A percentile compares a stretch with the other conserved stretches of the same genome.
phyloP scores from a whole-genome alignment of 2,329 filamentous ascomycete genomes.

The Colletotrichum chrysophilum region DNA sequence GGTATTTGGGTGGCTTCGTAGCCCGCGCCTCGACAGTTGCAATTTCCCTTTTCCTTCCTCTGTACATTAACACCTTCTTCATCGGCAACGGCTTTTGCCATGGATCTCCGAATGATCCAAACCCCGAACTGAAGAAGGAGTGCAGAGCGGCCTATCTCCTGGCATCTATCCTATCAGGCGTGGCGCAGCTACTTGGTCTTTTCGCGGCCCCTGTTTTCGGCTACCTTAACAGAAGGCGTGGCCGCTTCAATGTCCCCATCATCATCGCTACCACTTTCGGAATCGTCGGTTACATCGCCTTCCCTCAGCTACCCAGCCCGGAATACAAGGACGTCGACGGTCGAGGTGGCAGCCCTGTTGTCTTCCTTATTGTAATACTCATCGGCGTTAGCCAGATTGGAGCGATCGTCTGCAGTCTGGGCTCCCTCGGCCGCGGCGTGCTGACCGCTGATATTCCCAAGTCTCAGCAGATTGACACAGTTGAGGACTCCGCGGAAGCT shows the following conservation, averaged over 20 bases:
- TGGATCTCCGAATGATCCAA: conserved; percentile 66
- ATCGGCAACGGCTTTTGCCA: conserved; percentile 81
- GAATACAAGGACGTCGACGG: conserved; percentile 70
- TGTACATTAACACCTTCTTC: conserved; percentile 92
- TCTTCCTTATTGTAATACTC: conserved; percentile 79
- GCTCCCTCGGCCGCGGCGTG: conserved; percentile 82
- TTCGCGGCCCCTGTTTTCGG: conserved; percentile 88
- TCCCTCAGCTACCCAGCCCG: conserved; percentile 79
- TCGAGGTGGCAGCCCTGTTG: conserved; percentile 68
- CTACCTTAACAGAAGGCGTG: conserved; percentile 75
- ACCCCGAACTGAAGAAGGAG: conserved; percentile 79
- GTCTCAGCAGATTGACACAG: conserved; percentile 31
- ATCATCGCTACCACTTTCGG: conserved; percentile 75
- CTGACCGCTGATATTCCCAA: conserved; percentile 54
- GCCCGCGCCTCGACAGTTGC: conserved; percentile 93
- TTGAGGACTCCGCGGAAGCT: conserved; percentile 24
- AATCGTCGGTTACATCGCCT: conserved; percentile 76
- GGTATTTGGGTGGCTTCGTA: conserved; percentile 93
- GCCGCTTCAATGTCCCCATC: conserved; percentile 74
- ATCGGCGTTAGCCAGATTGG: conserved; percentile 95
- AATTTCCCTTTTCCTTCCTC: conserved; percentile 92
- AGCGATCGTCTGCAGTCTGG: conserved; percentile 94
- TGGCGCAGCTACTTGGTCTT: conserved; percentile 85
- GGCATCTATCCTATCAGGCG: conserved; percentile 84
- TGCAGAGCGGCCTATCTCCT: conserved; percentile 89